phyloP scores from a whole-genome alignment of 2,329 filamentous ascomycete genomes.

The Nemania sp. region DNA sequence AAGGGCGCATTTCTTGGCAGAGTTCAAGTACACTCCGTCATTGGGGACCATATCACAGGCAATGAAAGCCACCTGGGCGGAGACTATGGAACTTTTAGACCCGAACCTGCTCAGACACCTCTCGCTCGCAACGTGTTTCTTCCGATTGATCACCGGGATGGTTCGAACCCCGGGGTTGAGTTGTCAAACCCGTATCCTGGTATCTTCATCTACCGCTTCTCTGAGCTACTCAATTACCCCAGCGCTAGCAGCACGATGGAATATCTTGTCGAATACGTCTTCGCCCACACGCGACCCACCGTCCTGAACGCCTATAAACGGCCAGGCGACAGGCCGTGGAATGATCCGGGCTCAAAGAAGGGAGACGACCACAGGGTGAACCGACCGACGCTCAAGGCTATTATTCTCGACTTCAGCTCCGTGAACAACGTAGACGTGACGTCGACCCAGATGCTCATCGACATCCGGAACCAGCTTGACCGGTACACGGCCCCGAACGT shows the following conservation, averaged over 20 bases:
- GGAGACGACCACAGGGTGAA: conserved; percentile 50
- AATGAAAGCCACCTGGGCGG: conserved; percentile 55
- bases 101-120: conserved; percentile 38
- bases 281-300: conserved; percentile 73
- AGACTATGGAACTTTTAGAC: conserved; percentile 60
- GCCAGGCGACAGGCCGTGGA: conserved; percentile 87
- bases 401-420: conserved; percentile 90
- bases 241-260: conserved; percentile 91
- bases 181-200: conserved; percentile 85
- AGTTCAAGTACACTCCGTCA: conserved; percentile 81
- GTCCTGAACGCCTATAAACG: conserved; percentile 67
- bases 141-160: conserved; percentile 84
- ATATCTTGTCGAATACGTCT: conserved; percentile 70
- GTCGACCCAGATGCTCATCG: conserved; percentile 88
- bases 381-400: conserved; percentile 76
- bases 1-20: conserved; percentile 82
- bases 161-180: conserved; percentile 81
- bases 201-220: conserved; percentile 93
- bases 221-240: conserved; percentile 94
- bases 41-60: conserved; percentile 73
- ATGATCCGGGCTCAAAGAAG: conserved; percentile 76
- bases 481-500: conserved; percentile 76
- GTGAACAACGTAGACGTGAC: conserved; percentile 96
- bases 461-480: conserved; percentile 92
- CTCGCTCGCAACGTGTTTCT: conserved; percentile 76